A percentile compares a stretch with the other conserved stretches of the same genome.
These are phyloP conservation scores for Phoma herbarum DNA, from an alignment of 2,329 filamentous ascomycete genomes.

Conservation along the genomic window DNA sequence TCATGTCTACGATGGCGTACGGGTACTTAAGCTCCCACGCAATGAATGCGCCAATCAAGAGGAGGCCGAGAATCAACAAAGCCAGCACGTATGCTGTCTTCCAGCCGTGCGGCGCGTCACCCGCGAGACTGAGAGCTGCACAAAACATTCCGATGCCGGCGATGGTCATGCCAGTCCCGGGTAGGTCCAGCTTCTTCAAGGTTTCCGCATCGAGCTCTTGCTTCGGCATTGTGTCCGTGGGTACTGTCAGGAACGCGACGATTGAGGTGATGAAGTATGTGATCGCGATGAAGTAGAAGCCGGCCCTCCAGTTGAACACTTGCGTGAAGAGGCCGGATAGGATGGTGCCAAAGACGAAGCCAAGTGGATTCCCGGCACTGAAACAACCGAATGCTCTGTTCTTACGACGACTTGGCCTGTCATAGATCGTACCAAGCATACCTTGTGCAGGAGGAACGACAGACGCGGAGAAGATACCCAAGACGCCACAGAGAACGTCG, in stretches of 20 bases:
- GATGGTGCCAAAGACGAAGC: conserved; percentile 66
- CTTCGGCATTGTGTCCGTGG: conserved; percentile 61
- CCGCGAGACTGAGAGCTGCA: conserved; percentile 63
- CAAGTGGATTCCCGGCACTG: conserved; percentile 65
- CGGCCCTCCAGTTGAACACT: conserved; percentile 70
- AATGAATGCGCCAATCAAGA: conserved; percentile 65
- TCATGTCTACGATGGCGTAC: conserved; percentile 61
- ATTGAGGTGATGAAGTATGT: conserved; percentile 69
- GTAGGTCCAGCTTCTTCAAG: conserved; percentile 66
- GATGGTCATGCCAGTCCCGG: conserved; percentile 68
- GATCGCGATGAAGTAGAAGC: conserved; percentile 69
- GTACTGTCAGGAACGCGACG: conserved; percentile 69
- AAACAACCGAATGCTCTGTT: conserved; percentile 72
- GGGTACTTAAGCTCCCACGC: conserved; percentile 67
- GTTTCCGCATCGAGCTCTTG: conserved; percentile 57
- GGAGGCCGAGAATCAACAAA: conserved; percentile 67
- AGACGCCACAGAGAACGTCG: conserved; percentile 66
- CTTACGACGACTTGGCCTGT: conserved; percentile 68
- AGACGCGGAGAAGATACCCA: conserved; percentile 69
- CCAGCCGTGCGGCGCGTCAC: conserved; percentile 70
- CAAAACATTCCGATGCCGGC: conserved; percentile 73
- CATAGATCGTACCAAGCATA: conserved; percentile 70
- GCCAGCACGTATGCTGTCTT: conserved; percentile 68
- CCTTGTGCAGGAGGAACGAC: conserved; percentile 71
- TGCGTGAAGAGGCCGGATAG: conserved; percentile 69